Conservation (phyloP, 2,329 filamentous ascomycete genomes). For the Plectosphaerella sp. region DNA sequence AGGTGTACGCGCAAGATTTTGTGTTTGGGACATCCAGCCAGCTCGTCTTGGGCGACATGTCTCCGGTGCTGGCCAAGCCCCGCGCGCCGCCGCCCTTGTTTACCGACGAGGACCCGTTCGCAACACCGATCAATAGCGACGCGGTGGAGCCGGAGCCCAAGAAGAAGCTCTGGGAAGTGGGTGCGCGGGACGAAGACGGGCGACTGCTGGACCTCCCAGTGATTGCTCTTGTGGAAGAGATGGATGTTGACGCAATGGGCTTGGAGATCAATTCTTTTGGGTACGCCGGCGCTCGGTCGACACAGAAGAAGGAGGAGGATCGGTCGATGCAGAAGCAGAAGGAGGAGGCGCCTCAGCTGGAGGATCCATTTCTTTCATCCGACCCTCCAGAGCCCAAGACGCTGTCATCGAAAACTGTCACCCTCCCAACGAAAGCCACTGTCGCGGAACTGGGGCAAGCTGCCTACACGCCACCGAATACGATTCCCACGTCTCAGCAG, state of each 20-base stretch:
- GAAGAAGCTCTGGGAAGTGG: conserved; percentile 63
- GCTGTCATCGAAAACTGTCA: too few species aligned
- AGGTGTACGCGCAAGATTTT: conserved; percentile 67
- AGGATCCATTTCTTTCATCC: too few species aligned
- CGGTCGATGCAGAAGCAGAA: too few species aligned
- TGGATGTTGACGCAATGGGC: conserved; percentile 16
- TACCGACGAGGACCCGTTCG: conserved; percentile 43
- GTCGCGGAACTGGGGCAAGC: too few species aligned
- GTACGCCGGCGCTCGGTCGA: conserved; percentile 15
- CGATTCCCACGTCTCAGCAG: too few species aligned
- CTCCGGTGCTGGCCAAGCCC: conserved; percentile 12
- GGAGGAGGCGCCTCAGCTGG: too few species aligned
- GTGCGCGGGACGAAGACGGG: conserved; percentile 62
- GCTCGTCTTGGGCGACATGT: conserved; percentile 66
- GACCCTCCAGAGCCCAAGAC: too few species aligned
- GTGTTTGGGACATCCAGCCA: conserved; percentile 87
- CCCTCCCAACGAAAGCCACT: too few species aligned
- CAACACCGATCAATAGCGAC: conserved; percentile 33
- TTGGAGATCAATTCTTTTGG: conserved; percentile 33
- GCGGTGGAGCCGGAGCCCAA: conserved; percentile 24
- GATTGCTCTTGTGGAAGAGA: conserved; percentile 51
- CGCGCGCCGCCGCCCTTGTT: conserved; percentile 34
- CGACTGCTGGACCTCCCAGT: conserved; percentile 59
- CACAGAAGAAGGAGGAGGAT: neutral
- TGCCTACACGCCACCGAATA: too few species aligned